Evolutionary conservation across 352 stramenopile genomes (phyloP).

Genomic region (Elongisporangium prolatum): DNA sequence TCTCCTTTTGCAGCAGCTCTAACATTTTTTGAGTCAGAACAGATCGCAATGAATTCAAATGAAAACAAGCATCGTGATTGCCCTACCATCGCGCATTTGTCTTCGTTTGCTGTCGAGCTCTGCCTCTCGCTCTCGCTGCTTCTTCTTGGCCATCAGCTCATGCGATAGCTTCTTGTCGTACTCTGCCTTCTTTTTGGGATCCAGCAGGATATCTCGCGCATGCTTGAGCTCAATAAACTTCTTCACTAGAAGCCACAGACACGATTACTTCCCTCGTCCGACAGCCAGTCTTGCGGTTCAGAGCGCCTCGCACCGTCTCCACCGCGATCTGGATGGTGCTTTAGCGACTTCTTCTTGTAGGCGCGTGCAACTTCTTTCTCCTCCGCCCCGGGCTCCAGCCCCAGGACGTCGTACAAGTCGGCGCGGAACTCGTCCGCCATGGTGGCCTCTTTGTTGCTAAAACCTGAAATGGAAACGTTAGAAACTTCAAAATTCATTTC

Average conservation of each 20-base stretch:
- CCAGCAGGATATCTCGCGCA: conserved; percentile 67
- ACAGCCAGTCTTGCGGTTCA: neutral
- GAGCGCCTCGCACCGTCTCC: conserved; percentile 49
- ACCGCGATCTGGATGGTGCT: conserved; percentile 75
- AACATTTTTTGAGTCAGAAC: conserved; percentile 2
- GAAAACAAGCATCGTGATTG: neutral
- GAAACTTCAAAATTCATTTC: conserved; percentile 2
- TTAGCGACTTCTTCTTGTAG: conserved; percentile 80
- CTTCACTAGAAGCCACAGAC: conserved; percentile 33
- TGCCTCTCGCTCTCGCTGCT: conserved; percentile 59
- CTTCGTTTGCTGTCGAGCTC: conserved; percentile 51
- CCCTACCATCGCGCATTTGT: conserved; percentile 57
- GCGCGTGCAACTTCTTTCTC: conserved; percentile 69
- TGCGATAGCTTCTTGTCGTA: conserved; percentile 78
- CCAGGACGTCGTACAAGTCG: conserved; percentile 75
- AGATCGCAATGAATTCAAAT: conserved; percentile 1
- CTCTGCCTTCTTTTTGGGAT: conserved; percentile 74
- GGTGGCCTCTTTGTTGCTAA: conserved; percentile 1
- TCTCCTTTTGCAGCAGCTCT: conserved; percentile 68
- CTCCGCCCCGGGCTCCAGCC: conserved; percentile 56
- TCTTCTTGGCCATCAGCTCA: conserved; percentile 55
- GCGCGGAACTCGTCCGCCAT: conserved; percentile 34
- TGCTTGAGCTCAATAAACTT: conserved; percentile 82
- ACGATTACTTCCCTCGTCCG: neutral
- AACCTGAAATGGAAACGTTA: conserved; percentile 1